A percentile compares a stretch with the other conserved stretches of the same genome.
phyloP scores from a whole-genome alignment of 169 alveolate genomes.

The Cryptosporidium canis region DNA sequence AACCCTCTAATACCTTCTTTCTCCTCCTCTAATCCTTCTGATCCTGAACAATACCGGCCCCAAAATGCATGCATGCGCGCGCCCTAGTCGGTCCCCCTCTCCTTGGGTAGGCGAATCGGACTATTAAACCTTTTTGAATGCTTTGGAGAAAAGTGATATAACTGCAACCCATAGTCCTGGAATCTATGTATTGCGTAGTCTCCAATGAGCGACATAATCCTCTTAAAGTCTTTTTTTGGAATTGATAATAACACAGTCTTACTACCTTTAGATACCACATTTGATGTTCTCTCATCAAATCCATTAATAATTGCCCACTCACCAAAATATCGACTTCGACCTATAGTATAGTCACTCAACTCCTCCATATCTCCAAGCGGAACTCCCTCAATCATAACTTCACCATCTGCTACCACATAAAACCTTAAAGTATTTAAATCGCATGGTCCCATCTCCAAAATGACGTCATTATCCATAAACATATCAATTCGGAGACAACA shows the following conservation, averaged over 20 bases:
- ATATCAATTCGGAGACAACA: conserved; percentile 36
- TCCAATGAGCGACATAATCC: conserved; percentile 11
- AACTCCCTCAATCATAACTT: conserved; percentile 21
- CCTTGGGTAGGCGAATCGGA: background rate
- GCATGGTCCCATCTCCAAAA: conserved; percentile 62
- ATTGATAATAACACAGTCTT: conserved; percentile 9
- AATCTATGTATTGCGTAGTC: conserved; percentile 64
- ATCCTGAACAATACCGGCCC: too few species aligned
- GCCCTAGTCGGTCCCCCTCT: too few species aligned
- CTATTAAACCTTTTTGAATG: conserved; percentile 48
- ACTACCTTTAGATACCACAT: conserved; percentile 2
- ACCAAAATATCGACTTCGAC: conserved; percentile 52
- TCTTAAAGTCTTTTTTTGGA: conserved; percentile 45
- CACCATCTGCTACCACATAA: conserved; percentile 43
- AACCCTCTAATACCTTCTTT: background rate
- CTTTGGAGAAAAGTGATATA: conserved; percentile 56
- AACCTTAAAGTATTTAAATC: conserved; percentile 11
- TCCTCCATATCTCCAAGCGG: conserved; percentile 60
- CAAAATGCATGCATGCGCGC: background rate
- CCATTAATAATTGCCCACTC: conserved; percentile 62
- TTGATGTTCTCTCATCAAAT: conserved; percentile 41
- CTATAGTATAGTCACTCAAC: conserved; percentile 10
- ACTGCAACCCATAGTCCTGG: conserved; percentile 53
- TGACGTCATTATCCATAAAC: conserved; percentile 3
- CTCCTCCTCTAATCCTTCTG: too few species aligned